Evolutionary conservation across 345 rosid species (phyloP).

Genomic region (Kernera saxatilis): DNA sequence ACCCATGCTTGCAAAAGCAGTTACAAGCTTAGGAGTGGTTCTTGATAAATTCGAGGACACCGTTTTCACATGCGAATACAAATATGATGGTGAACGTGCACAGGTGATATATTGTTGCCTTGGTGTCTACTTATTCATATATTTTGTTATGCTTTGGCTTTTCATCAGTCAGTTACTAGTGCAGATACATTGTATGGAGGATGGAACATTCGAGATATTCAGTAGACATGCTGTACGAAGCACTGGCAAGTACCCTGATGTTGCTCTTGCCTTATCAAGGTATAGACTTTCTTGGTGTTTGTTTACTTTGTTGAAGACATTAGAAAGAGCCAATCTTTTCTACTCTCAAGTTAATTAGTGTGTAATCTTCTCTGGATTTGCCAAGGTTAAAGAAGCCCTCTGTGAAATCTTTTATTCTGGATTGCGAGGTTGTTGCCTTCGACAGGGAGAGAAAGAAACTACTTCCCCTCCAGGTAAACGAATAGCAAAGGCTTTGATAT

Average conservation of each 20-base stretch:
- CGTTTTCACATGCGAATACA: constrained; percentile 77
- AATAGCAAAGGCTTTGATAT: not conserved
- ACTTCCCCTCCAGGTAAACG: constrained; percentile 78
- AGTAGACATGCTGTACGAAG: constrained; percentile 82
- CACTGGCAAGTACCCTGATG: constrained; percentile 86
- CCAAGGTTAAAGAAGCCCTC: constrained; percentile 74
- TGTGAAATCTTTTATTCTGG: constrained; percentile 71
- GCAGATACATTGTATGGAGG: constrained; percentile 80
- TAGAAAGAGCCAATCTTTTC: not conserved
- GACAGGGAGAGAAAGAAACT: constrained; percentile 63
- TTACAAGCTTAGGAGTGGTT: constrained; percentile 69
- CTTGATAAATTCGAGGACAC: constrained; percentile 66
- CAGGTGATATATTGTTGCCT: constrained; percentile 48
- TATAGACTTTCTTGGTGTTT: constrained; percentile 25
- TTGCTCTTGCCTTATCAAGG: constrained; percentile 66
- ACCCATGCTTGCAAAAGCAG: constrained; percentile 91
- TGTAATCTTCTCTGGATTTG: not conserved
- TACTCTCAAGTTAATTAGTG: constrained; percentile 19
- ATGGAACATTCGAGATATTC: constrained; percentile 82
- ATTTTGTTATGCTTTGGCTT: not conserved
- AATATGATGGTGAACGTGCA: constrained; percentile 94
- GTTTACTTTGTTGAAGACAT: not conserved
- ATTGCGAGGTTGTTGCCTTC: constrained; percentile 84
- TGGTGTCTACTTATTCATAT: not conserved
- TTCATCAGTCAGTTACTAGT: not conserved